Conservation (phyloP, 2,329 filamentous ascomycete genomes). For the Acephala macrosclerotiorum region DNA sequence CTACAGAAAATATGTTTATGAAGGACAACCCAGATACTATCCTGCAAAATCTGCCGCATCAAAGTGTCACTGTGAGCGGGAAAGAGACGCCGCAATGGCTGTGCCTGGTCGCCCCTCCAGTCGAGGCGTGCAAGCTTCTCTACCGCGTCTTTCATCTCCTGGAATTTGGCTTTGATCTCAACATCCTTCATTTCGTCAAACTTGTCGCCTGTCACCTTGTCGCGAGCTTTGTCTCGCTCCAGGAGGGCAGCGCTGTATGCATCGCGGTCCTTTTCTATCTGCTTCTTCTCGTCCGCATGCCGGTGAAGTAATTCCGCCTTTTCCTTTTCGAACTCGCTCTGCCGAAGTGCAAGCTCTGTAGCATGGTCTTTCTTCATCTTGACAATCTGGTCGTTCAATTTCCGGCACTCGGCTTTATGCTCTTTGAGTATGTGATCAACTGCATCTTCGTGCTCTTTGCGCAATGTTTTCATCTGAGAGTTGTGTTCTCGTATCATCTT, state of each 20-base stretch:
- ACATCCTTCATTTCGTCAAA: conserved; percentile 15
- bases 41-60: conserved; percentile 24
- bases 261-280: conserved; percentile 10
- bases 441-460: background rate
- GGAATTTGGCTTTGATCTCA: conserved; percentile 19
- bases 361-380: conserved; percentile 3
- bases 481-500: background rate
- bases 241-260: conserved; percentile 18
- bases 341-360: background rate
- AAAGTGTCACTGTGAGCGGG: conserved; percentile 2
- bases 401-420: background rate
- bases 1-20: conserved; percentile 31
- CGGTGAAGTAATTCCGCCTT: background rate
- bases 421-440: background rate
- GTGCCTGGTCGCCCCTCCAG: conserved; percentile 17
- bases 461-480: background rate
- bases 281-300: conserved; percentile 5
- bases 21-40: conserved; percentile 25
- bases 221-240: conserved; percentile 20
- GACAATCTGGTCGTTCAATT: background rate
- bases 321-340: conserved; percentile 1
- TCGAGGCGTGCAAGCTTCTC: conserved; percentile 17
- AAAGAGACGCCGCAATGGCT: conserved; percentile 10
- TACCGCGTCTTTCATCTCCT: conserved; percentile 11
- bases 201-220: conserved; percentile 7